A percentile compares a stretch with the other conserved stretches of the same genome.
These are phyloP conservation scores for Musa troglodytarum DNA, from an alignment of 176 grass and related monocot genomes.

Conservation along the genomic window DNA sequence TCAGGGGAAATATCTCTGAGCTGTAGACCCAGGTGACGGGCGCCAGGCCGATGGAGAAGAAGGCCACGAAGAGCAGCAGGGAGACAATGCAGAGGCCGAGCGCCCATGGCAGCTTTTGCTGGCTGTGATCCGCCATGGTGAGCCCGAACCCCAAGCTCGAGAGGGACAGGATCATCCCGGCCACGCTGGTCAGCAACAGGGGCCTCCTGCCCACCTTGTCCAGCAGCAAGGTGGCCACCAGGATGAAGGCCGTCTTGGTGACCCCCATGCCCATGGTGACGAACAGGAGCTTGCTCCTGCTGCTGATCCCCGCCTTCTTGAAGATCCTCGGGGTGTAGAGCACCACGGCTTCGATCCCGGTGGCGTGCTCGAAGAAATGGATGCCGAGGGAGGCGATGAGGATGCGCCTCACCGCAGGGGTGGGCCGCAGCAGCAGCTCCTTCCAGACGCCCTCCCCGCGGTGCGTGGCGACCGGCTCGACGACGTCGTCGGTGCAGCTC, in stretches of 20 bases:
- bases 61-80: no score
- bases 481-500: neutral
- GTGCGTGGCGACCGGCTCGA: neutral
- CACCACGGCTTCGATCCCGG: conserved; percentile 10
- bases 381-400: conserved; percentile 2
- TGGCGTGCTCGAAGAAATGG: conserved; percentile 19
- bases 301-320: conserved; percentile 4
- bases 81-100: no score
- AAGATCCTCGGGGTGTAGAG: conserved; percentile 11
- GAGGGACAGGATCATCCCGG: neutral
- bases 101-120: neutral
- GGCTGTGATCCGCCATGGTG: neutral
- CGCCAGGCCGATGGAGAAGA: no score
- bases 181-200: conserved; percentile 5
- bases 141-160: no score
- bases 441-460: conserved; percentile 9
- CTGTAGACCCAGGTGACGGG: neutral
- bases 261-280: conserved; percentile 11
- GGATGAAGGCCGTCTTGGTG: conserved; percentile 6
- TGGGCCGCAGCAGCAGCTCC: conserved; percentile 1
- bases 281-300: neutral
- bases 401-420: neutral
- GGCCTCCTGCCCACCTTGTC: conserved; percentile 13
- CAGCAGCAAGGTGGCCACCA: conserved; percentile 3
- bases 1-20: conserved; percentile 13